Conservation (phyloP, 2,329 filamentous ascomycete genomes). For the Drechslerella dactyloides region DNA sequence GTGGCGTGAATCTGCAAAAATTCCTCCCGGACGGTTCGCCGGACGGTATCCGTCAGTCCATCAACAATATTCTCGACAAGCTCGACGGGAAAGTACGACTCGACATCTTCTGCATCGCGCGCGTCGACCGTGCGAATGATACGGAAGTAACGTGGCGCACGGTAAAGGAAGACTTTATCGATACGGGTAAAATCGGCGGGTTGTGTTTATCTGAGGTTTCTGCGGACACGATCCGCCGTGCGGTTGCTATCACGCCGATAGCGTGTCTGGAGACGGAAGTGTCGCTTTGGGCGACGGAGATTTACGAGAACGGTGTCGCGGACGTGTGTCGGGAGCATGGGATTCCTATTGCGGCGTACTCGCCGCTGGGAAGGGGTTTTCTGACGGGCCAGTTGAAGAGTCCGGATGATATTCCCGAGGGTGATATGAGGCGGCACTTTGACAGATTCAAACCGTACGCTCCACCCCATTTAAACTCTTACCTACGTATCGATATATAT, state of each 20-base stretch:
- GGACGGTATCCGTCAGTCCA: slow-evolving; percentile 64
- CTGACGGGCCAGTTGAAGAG: slow-evolving; percentile 64
- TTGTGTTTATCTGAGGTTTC: slow-evolving; percentile 64
- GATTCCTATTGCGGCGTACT: slow-evolving; percentile 76
- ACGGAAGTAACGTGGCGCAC: slow-evolving; percentile 60
- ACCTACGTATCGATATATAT: neutral
- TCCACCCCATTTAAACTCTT: neutral
- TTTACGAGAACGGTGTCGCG: slow-evolving; percentile 63
- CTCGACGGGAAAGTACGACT: slow-evolving; percentile 65
- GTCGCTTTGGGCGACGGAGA: slow-evolving; percentile 62
- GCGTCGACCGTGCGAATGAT: slow-evolving; percentile 64
- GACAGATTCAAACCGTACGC: slow-evolving; percentile 68
- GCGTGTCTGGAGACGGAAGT: slow-evolving; percentile 64
- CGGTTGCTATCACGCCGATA: slow-evolving; percentile 61
- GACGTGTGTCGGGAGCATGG: slow-evolving; percentile 67
- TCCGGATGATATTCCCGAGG: slow-evolving; percentile 65
- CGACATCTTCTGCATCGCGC: slow-evolving; percentile 67
- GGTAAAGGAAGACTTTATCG: slow-evolving; percentile 63
- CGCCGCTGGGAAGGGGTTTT: slow-evolving; percentile 69
- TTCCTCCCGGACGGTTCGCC: slow-evolving; percentile 63
- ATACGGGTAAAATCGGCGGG: slow-evolving; percentile 63
- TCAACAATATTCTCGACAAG: slow-evolving; percentile 66
- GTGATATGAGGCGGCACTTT: slow-evolving; percentile 60
- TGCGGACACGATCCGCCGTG: slow-evolving; percentile 62
- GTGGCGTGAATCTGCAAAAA: slow-evolving; percentile 59